Evolutionary conservation across 768 basidiomycete genomes (phyloP).

Genomic region (Boletus sp.): DNA sequence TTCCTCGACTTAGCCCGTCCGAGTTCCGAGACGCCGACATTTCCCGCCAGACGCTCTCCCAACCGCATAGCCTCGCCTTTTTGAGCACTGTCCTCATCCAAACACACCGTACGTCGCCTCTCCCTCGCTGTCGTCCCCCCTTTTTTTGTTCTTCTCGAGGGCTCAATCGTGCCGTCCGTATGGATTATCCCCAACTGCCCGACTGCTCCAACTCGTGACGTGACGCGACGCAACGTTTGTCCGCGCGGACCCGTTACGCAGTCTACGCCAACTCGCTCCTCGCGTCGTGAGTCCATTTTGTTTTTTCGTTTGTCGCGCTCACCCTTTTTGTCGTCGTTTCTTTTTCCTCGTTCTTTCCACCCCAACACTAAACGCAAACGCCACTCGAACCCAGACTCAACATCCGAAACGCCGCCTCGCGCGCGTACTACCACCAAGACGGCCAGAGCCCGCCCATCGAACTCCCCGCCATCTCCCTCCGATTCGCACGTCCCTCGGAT

Average conservation of each 20-base stretch:
- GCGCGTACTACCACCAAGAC: slow-evolving; percentile 5
- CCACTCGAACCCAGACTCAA: slow-evolving; percentile 18
- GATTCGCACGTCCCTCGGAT: slow-evolving; percentile 22
- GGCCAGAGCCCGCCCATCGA: slow-evolving; percentile 2
- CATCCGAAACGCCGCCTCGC: slow-evolving; percentile 22
- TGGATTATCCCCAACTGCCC: too few species aligned
- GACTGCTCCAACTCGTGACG: too few species aligned
- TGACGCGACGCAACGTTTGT: too few species aligned
- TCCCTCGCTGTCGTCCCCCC: not conserved
- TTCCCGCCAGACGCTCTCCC: slow-evolving; percentile 14
- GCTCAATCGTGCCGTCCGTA: too few species aligned
- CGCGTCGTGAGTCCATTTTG: slow-evolving; percentile 20
- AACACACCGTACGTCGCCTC: slow-evolving; percentile 22
- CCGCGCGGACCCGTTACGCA: not conserved
- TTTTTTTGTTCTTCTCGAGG: not conserved
- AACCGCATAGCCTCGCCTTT: slow-evolving; percentile 20
- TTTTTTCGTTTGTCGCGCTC: not conserved
- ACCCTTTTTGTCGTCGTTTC: too few species aligned
- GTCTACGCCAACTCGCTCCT: slow-evolving; percentile 33
- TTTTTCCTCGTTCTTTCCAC: not conserved
- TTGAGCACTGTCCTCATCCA: slow-evolving; percentile 23
- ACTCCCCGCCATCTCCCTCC: slow-evolving; percentile 19
- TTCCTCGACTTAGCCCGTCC: not conserved
- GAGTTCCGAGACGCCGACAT: too few species aligned
- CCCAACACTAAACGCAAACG: not conserved